Evolutionary conservation across 2,329 filamentous ascomycete genomes (phyloP), one percentile per base, ranked within the genome.

Genomic region (Botryotinia globosa): DNA sequence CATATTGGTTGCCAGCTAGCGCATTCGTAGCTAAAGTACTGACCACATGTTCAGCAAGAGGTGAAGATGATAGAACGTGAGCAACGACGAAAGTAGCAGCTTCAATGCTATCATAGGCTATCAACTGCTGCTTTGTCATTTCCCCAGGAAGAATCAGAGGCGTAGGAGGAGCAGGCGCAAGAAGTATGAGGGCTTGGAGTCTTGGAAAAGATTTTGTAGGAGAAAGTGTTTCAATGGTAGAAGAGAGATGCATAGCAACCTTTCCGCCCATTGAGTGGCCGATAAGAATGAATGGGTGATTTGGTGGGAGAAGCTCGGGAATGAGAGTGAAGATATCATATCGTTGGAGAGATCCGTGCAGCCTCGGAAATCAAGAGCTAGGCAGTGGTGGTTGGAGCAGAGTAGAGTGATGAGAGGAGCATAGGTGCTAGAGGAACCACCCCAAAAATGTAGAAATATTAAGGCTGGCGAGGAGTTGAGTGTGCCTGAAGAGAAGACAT

Each of bases 251-350:
- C 44, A 56, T 58, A 0, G 80, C 79, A 3, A 83, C 80, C 69
- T 83, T 83, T 25, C 79, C 82, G 5, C 82, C 82, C 82, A 83
- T 83, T 0, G 81, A 83, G 74, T 83, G 80, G 3, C 81, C 81
- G 54, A 83, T 72, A 4, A 83, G 74, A 32, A 83, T 74, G 54
- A 82, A 77, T 1, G 78, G 76, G 4, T 58, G 45, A 54, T 39
- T 25, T 9, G 77, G 34, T 34, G 76, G 34, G 20, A 42, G 42
- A 8, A 78, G 62, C 22, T 73, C 51, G 0, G 72, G 62, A 29
- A 83, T 69, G 4, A 80, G 74, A 4, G 70, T 66, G 22, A 78
- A 73, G 12, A 79, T 75, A 22, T 77, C 75, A 79, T 75, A 22
- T 77, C 75, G 1, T 56, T 32, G 32, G 79, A 77, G 10, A 81